Evolutionary conservation across 768 basidiomycete genomes (phyloP), one percentile per base, ranked within the genome.

Genomic region (Auricularia sp.): DNA sequence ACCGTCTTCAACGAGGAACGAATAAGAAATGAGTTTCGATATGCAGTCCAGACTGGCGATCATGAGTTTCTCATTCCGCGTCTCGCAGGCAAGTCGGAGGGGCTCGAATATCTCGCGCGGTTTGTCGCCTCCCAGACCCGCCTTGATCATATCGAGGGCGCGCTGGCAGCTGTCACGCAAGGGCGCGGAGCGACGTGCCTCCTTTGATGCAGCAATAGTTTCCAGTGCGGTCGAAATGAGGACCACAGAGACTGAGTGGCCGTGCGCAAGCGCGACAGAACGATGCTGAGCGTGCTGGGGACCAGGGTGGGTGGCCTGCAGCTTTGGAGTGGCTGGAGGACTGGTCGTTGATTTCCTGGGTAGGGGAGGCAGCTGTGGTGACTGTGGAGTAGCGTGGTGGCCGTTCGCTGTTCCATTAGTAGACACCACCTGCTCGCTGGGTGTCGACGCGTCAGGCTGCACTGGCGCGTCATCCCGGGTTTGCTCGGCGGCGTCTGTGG

Each of bases 1-100:
- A 8, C 79, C 74, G 42, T 79, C 76, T 69, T 97, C 95, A 54
- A 85, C 84, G 72, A 98, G 98, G 83, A 98, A 98, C 33, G 93
- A 94, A 75, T 98, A 93, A 6, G 94, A 95, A 67, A 98, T 92
- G 69, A 99, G 85, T 76, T 99, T 99, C 64, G 94, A 92, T 66
- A 98, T 94, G 72, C 97, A 95, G 75, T 99, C 97, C 74, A 99
- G 79, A 70, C 95, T 96, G 18, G 94, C 92, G 73, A 97, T 92
- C 88, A 94, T 92, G 39, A 98, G 83, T 69, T 93, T 93, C 73
- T 98, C 94, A 68, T 82, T 90, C 62, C 87, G 84, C 3, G 95
- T 98, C 79, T 98, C 96, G 77, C 97, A 98, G 8, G 97, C 97
- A 63, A 98, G 80, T 61, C 92, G 86, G 64, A 99, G 81, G n/a